Evolutionary conservation across 371 early-diverging fungal species (phyloP), one percentile per base, ranked within the genome.

Genomic region (Rhizomucor pusillus): DNA sequence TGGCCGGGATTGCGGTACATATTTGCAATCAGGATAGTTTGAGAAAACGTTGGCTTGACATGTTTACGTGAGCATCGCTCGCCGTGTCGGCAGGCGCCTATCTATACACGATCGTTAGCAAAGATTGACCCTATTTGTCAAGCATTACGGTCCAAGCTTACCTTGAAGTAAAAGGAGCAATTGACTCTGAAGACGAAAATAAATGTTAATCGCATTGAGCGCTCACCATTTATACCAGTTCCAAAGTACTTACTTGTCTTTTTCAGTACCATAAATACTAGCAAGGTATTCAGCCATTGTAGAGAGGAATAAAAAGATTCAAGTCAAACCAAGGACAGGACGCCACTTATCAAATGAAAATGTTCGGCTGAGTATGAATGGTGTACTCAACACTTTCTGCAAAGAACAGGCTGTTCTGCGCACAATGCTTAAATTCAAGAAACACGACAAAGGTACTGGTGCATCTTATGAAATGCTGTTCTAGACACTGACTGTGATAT

Each of bases 1-100:
- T 92, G 90, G 24, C 87, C 85, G 4, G 98, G 99, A 80, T 96
- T 96, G 58, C 85, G 86, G 75, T 97, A 99, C 71, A 99, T 84
- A 71, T 96, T 96, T 33, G 95, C 87, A 37, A 98, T 73, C 25
- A 99, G 80, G 23, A 99, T 81, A 9, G 97, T 96, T 69, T 92
- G 95, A 43, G 93, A 91, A 60, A 91, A 97, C 54, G 87, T 88
- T n/a, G 97, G 98, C 67, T 92, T 91, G 56, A 94, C 92, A 61
- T 99, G 99, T 64, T 94, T 95, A 60, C 98, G 83, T n/a, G 96
- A 92, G 72, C 98, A 98, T 18, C 92, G 86, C 60, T 96, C 97
- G 47, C 98, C 98, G 67, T 98, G 98, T 40, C 97, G 86, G 71
- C 99, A 99, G 37, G 97, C 96, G 24, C 98, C 98, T 59, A 97